These are phyloP conservation scores for Trichoderma reesei DNA, from an alignment of 495 filamentous ascomycete species.

Conservation along the genomic window DNA sequence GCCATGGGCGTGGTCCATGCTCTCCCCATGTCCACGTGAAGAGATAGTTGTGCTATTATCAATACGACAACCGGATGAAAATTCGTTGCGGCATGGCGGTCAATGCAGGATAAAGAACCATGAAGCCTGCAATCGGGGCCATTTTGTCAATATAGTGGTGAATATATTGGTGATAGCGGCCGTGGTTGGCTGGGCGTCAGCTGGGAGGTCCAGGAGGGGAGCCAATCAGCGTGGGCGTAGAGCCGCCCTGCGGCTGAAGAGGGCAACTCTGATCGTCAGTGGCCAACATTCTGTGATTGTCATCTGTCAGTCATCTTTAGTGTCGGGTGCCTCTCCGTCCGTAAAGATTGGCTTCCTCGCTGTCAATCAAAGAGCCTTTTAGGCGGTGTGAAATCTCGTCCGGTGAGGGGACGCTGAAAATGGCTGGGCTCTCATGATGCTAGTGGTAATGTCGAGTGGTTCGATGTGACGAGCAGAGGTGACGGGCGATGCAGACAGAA, in stretches of 20 bases:
- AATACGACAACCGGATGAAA: neutral
- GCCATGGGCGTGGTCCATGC: neutral
- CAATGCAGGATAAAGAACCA: too few species aligned
- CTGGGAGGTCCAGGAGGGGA: neutral
- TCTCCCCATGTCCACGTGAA: neutral
- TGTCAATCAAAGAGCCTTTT: too few species aligned
- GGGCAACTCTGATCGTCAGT: neutral
- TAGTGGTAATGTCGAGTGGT: constrained; percentile 1
- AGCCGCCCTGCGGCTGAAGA: constrained; percentile 8
- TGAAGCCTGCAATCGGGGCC: too few species aligned
- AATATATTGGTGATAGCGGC: neutral
- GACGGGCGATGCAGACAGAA: neutral
- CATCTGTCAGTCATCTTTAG: too few species aligned
- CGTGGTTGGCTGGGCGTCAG: constrained; percentile 2
- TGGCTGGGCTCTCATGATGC: too few species aligned
- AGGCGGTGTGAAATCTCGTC: too few species aligned
- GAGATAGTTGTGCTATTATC: too few species aligned
- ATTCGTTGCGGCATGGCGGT: neutral
- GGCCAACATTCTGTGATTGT: too few species aligned
- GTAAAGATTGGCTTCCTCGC: too few species aligned
- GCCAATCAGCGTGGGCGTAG: neutral
- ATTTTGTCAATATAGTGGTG: too few species aligned
- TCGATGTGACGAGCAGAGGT: neutral
- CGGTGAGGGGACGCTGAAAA: too few species aligned
- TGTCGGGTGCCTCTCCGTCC: too few species aligned